Conservation (phyloP, 768 basidiomycete genomes). For the Rhodotorula kratochvilovae region DNA sequence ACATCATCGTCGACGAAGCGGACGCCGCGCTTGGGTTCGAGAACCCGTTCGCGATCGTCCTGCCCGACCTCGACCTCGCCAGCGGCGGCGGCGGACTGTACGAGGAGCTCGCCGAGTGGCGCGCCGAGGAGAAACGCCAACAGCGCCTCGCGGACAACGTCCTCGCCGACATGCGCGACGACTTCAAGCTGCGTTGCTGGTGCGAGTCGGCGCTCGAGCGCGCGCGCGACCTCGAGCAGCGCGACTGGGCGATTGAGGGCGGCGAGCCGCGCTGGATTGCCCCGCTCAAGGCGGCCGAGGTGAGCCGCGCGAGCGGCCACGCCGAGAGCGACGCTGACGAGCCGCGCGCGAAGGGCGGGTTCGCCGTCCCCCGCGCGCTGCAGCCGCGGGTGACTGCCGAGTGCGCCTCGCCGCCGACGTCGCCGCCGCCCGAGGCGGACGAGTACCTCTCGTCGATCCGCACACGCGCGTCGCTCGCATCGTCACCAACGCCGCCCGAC, state of each 20-base stretch:
- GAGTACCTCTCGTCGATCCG: not conserved
- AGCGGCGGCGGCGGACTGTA: not conserved
- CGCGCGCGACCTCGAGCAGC: not conserved
- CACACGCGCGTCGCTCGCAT: not conserved
- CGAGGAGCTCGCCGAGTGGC: constrained; percentile 4
- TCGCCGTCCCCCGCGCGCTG: not conserved
- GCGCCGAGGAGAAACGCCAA: constrained; percentile 9
- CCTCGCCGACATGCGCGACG: constrained; percentile 15
- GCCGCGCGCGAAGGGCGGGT: not conserved
- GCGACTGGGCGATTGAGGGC: not conserved
- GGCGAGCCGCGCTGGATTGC: constrained; percentile 9
- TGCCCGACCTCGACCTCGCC: not conserved
- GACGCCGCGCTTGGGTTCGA: not conserved
- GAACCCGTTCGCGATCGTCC: not conserved
- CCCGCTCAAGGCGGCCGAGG: not conserved
- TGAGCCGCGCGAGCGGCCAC: not conserved
- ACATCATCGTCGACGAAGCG: not conserved
- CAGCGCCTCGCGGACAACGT: constrained; percentile 7
- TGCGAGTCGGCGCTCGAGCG: constrained; percentile 21
- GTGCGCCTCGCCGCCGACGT: not conserved
- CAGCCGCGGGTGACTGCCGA: not conserved
- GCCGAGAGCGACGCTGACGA: constrained; percentile 6
- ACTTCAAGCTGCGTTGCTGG: constrained; percentile 29
- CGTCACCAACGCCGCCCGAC: not conserved
- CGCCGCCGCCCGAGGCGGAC: not conserved